Evolutionary conservation across 1,139 yeast species (phyloP).

Genomic region (Suhomyces chickasaworum): DNA sequence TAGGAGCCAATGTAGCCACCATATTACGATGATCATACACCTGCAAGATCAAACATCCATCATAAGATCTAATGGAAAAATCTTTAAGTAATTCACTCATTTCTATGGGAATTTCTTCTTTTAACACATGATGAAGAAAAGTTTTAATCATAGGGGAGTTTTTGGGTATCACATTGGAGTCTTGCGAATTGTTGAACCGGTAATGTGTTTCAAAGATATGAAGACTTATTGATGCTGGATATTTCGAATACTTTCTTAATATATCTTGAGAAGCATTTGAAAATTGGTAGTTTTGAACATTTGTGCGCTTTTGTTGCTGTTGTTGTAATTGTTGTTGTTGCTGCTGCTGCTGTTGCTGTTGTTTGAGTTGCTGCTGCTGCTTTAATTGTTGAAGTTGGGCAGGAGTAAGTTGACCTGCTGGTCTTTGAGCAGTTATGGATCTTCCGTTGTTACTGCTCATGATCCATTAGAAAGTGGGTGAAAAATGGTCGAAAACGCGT

Average conservation of each 20-base stretch:
- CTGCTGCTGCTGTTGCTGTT: conserved; percentile 44
- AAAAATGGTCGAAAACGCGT: background rate
- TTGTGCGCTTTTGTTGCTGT: conserved; percentile 33
- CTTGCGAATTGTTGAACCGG: conserved; percentile 67
- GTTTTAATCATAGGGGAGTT: conserved; percentile 77
- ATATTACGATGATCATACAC: conserved; percentile 71
- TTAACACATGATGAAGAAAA: conserved; percentile 75
- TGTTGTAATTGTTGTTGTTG: conserved; percentile 17
- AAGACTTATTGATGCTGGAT: conserved; percentile 81
- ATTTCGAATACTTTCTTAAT: conserved; percentile 73
- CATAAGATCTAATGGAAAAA: conserved; percentile 79
- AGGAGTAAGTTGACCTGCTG: conserved; percentile 17
- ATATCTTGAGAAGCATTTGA: conserved; percentile 74
- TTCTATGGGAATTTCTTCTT: conserved; percentile 85
- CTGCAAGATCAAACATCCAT: conserved; percentile 84
- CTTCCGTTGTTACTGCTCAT: conserved; percentile 12
- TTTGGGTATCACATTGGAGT: conserved; percentile 81
- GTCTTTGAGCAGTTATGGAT: conserved; percentile 9
- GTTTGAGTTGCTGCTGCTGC: conserved; percentile 37
- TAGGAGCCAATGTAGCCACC: conserved; percentile 22
- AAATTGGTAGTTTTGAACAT: conserved; percentile 49
- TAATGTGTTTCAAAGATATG: conserved; percentile 91
- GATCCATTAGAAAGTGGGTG: conserved; percentile 4
- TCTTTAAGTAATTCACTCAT: conserved; percentile 87
- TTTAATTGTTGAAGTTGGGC: conserved; percentile 22